Base-by-base conservation (phyloP, 208 protist species). In the Jaenimonas drosophilae region DNA sequence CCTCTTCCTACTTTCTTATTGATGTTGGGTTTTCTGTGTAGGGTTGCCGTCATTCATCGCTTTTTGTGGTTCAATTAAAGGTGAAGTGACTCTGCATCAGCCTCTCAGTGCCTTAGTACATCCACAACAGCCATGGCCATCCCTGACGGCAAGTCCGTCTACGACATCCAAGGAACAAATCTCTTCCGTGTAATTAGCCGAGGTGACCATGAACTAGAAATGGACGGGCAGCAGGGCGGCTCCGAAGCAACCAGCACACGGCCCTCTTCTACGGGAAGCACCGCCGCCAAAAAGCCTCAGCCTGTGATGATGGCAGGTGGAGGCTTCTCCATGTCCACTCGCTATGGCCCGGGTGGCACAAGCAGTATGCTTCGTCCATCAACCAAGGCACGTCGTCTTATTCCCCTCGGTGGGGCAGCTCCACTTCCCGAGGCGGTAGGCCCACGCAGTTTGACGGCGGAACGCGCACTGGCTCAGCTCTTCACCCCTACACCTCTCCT, bases 81-180 rank as follows among this genome's bases (percentile, higher is more conserved):
- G n/a, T n/a, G n/a, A n/a, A n/a, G n/a, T n/a, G n/a, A n/a, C n/a
- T n/a, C n/a, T n/a, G n/a, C n/a, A n/a, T n/a, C n/a, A n/a, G n/a
- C n/a, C n/a, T n/a, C n/a, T n/a, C n/a, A n/a, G n/a, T n/a, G n/a
- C n/a, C n/a, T n/a, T n/a, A n/a, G n/a, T n/a, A n/a, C n/a, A n/a
- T n/a, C n/a, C n/a, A n/a, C n/a, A 30, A 6, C 16, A 45, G 49
- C 17, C 5, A 85, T 84, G 75, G 54, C 71, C 12, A 33, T 47
- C 12, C 41, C 62, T n/a, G 64, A 69, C 12, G 57, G 42, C 1
- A 51, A 39, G 1, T 88, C 75, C 55, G 48, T 84, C 17, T 91
- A 91, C 40, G 69, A 85, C 43, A 49, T 54, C 7, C 55, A 70
- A 14, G 82, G 82, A 17, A 91, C 82, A 0, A 63, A 88, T 1